Evolutionary conservation across 495 filamentous ascomycete genomes (phyloP).

Genomic region (Elasticomyces elasticus): DNA sequence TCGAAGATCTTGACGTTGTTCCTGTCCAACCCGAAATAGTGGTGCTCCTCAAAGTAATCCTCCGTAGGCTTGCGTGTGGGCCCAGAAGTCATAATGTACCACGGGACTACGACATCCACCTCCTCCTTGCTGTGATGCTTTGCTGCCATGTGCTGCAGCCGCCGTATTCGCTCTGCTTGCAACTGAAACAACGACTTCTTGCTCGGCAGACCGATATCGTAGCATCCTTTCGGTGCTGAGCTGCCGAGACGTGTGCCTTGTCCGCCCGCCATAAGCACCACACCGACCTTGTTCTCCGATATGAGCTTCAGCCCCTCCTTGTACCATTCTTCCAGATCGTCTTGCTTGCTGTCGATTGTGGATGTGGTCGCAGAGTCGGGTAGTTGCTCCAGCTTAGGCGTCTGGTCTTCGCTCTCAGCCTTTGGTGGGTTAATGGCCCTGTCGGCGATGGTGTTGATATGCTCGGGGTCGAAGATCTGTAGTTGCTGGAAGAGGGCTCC

Average conservation of each 20-base stretch:
- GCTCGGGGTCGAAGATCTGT: slow-evolving; percentile 62
- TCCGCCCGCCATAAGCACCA: slow-evolving; percentile 94
- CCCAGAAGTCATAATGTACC: slow-evolving; percentile 99
- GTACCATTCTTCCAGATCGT: slow-evolving; percentile 78
- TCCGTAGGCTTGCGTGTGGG: slow-evolving; percentile 89
- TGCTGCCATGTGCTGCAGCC: slow-evolving; percentile 73
- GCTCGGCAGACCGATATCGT: slow-evolving; percentile 85
- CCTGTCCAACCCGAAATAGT: slow-evolving; percentile 78
- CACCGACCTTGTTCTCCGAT: slow-evolving; percentile 79
- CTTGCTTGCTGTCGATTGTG: slow-evolving; percentile 75
- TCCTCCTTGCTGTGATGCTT: slow-evolving; percentile 51
- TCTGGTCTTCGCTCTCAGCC: slow-evolving; percentile 38
- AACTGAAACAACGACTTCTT: slow-evolving; percentile 94
- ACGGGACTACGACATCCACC: slow-evolving; percentile 60
- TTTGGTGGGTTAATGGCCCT: slow-evolving; percentile 70
- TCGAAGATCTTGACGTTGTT: slow-evolving; percentile 90
- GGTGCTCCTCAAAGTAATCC: slow-evolving; percentile 80
- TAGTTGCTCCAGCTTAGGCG: slow-evolving; percentile 70
- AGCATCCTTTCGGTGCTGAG: slow-evolving; percentile 93
- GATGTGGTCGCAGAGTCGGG: slow-evolving; percentile 83
- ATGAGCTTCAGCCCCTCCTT: slow-evolving; percentile 74
- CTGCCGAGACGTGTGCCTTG: slow-evolving; percentile 93
- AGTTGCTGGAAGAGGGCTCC: slow-evolving; percentile 73
- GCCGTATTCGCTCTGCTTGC: slow-evolving; percentile 84
- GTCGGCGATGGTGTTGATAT: slow-evolving; percentile 75